Percentiles rank a stretch among this genome's conserved stretches.
Conservation (phyloP, 176 grass and related monocot species). For the Metroxylon sagu region DNA sequence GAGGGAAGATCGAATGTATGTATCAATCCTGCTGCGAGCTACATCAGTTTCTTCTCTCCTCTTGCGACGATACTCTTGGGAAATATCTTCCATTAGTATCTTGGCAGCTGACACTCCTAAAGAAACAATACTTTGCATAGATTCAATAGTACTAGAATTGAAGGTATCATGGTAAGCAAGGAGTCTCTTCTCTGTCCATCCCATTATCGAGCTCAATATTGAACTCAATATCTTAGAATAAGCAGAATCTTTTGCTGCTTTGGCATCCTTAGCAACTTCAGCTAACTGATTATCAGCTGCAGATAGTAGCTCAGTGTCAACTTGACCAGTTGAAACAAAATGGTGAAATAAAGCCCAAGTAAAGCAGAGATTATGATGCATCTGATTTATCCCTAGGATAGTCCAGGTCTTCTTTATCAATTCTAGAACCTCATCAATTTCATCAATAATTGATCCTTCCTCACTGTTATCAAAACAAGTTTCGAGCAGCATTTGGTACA, state of each 20-base stretch:
- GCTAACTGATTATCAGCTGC: slow-evolving; percentile 70
- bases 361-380: slow-evolving; percentile 96
- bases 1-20: slow-evolving; percentile 81
- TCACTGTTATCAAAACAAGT: slow-evolving; percentile 82
- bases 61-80: slow-evolving; percentile 83
- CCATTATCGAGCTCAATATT: slow-evolving; percentile 87
- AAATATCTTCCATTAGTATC: slow-evolving; percentile 98
- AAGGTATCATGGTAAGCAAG: slow-evolving; percentile 97
- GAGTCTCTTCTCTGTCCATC: slow-evolving; percentile 95
- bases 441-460: slow-evolving; percentile 77
- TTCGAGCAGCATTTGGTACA: slow-evolving; percentile 92
- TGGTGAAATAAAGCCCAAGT: slow-evolving; percentile 87
- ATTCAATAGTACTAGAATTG: slow-evolving; percentile 77
- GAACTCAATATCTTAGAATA: slow-evolving; percentile 93
- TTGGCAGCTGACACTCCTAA: slow-evolving; percentile 82
- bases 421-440: slow-evolving; percentile 93
- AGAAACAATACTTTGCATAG: slow-evolving; percentile 87
- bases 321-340: slow-evolving; percentile 69
- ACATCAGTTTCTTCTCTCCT: slow-evolving; percentile 88
- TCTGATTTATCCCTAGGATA: slow-evolving; percentile 81
- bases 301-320: slow-evolving; percentile 80
- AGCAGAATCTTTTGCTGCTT: slow-evolving; percentile 79
- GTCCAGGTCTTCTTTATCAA: slow-evolving; percentile 93
- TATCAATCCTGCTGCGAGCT: slow-evolving; percentile 80
- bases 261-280: slow-evolving; percentile 90